phyloP scores from a whole-genome alignment of 2,329 filamentous ascomycete species.

The Fusarium nisikadoi region DNA sequence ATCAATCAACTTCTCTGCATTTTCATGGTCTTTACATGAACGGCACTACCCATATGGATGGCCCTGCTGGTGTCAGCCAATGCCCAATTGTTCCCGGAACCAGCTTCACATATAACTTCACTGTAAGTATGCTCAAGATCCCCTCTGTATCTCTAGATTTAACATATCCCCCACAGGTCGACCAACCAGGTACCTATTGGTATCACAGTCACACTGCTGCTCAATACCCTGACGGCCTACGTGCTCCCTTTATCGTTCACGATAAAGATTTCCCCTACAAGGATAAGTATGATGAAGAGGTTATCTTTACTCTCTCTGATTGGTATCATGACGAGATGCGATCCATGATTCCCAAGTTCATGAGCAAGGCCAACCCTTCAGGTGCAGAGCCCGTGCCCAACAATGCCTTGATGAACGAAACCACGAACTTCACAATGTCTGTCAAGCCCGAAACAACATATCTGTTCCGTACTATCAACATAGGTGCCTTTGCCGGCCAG shows the following conservation, averaged over 20 bases:
- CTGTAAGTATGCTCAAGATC: constrained; percentile 52
- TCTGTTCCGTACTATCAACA: constrained; percentile 76
- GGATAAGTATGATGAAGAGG: constrained; percentile 69
- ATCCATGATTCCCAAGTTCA: constrained; percentile 59
- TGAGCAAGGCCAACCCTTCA: constrained; percentile 65
- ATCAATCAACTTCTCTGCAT: constrained; percentile 71
- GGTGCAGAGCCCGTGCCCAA: constrained; percentile 75
- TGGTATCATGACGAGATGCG: constrained; percentile 73
- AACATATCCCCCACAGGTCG: constrained; percentile 52
- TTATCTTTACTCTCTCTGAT: constrained; percentile 73
- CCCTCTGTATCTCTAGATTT: neutral
- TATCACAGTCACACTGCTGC: constrained; percentile 77
- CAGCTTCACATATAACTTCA: constrained; percentile 76
- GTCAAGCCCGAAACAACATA: constrained; percentile 77
- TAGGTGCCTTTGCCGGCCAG: constrained; percentile 76
- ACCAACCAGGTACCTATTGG: constrained; percentile 81
- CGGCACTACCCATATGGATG: constrained; percentile 76
- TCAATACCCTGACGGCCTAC: constrained; percentile 77
- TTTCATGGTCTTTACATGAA: constrained; percentile 80
- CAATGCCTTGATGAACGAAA: constrained; percentile 77
- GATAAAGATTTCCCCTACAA: constrained; percentile 69
- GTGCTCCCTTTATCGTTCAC: constrained; percentile 72
- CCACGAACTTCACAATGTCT: constrained; percentile 65
- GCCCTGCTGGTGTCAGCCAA: constrained; percentile 72
- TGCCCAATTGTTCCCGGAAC: constrained; percentile 72